Evolutionary conservation across 164 flowering plant genomes (phyloP).

Genomic region (Aristolochia fimbriata): DNA sequence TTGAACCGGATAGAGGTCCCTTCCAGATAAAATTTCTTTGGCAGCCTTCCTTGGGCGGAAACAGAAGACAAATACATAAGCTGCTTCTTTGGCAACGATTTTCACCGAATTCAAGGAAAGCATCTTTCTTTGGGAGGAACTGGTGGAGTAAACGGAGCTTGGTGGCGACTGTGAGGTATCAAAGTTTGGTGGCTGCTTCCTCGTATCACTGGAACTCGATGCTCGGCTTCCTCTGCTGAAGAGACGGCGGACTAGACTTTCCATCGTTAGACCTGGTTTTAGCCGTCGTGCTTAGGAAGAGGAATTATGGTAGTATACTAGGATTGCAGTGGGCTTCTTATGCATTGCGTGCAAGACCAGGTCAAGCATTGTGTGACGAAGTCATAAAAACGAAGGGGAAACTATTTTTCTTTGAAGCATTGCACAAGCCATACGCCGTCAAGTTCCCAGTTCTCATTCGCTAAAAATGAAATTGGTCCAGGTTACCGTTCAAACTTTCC

Average conservation of each 20-base stretch:
- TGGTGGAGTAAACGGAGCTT: background rate
- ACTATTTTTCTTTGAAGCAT: too few relatives aligned
- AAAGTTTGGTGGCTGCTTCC: background rate
- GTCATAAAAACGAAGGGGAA: too few relatives aligned
- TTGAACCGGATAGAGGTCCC: background rate
- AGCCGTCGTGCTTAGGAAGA: too few relatives aligned
- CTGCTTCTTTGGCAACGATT: conserved; percentile 17
- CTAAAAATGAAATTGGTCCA: too few relatives aligned
- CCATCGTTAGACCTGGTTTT: background rate
- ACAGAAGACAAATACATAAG: conserved; percentile 14
- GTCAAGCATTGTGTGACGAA: too few relatives aligned
- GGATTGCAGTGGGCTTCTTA: too few relatives aligned
- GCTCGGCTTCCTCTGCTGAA: background rate
- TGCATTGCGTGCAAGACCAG: too few relatives aligned
- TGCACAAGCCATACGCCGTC: too few relatives aligned
- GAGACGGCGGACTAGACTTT: background rate
- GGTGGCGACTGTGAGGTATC: background rate
- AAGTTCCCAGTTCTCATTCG: too few relatives aligned
- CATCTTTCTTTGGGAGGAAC: conserved; percentile 4
- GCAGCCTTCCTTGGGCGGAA: conserved; percentile 1
- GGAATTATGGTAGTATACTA: too few relatives aligned
- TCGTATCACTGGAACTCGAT: too few relatives aligned
- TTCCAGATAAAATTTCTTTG: background rate
- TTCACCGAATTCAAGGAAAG: conserved; percentile 10
- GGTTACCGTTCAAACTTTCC: too few relatives aligned